These are phyloP conservation scores for Stentor roeselii DNA, from an alignment of 73 alveolate genomes.

Conservation along the genomic window DNA sequence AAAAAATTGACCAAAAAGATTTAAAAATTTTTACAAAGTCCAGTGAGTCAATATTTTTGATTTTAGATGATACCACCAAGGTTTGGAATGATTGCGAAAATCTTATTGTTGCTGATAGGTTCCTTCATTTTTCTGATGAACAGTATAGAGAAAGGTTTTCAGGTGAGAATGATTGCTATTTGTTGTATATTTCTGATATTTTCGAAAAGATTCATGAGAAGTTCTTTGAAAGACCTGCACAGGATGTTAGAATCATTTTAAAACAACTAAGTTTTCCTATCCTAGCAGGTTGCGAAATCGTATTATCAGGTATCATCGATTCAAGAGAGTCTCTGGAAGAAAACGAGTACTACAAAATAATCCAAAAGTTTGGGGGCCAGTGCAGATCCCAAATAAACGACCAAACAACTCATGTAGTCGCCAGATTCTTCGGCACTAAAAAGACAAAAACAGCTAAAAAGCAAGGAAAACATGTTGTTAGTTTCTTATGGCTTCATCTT, in stretches of 20 bases:
- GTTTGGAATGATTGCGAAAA: slow-evolving; percentile 4
- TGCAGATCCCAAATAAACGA: not conserved
- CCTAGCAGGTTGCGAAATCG: not conserved
- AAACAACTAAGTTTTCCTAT: not conserved
- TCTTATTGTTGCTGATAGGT: slow-evolving; percentile 19
- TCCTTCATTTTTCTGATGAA: not conserved
- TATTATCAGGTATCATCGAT: not conserved
- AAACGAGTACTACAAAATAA: not conserved
- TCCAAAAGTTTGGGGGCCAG: not conserved
- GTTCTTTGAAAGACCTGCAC: not conserved
- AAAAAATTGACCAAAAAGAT: not conserved
- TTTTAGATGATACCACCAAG: not conserved
- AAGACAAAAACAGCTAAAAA: not conserved
- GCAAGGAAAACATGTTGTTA: not conserved
- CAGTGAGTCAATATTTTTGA: not conserved
- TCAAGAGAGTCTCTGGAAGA: not conserved
- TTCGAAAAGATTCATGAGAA: not conserved
- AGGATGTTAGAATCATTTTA: not conserved
- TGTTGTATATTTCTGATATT: not conserved
- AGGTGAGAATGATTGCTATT: not conserved
- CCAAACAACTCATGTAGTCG: slow-evolving; percentile 4
- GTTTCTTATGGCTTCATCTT: not conserved
- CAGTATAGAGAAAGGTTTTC: not conserved
- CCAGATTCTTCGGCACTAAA: not conserved
- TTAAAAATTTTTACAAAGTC: not conserved